phyloP scores from a whole-genome alignment of 1,284 basidiomycete species.

The Megacollybia platyphylla region DNA sequence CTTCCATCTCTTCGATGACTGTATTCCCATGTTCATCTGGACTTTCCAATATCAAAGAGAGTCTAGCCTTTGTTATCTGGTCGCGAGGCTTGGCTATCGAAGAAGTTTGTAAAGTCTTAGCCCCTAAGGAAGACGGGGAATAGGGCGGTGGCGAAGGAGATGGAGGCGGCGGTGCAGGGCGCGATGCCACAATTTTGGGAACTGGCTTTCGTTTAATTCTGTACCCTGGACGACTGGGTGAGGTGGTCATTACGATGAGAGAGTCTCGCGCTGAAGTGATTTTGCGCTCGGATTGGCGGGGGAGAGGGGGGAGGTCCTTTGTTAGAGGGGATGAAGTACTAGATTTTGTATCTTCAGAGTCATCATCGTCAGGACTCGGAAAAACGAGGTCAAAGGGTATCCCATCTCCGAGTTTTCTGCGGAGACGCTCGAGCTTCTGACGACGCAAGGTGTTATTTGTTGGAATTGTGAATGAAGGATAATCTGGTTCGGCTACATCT shows the following conservation, averaged over 20 bases:
- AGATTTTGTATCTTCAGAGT: not conserved
- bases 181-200: conserved; percentile 4
- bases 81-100: not conserved
- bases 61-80: not conserved
- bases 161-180: not conserved
- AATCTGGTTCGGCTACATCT: conserved; percentile 10
- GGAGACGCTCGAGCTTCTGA: conserved; percentile 46
- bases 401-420: conserved; percentile 43
- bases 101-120: not conserved
- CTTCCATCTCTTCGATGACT: not conserved
- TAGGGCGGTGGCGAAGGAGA: not conserved
- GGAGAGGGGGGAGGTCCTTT: not conserved
- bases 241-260: conserved; percentile 3
- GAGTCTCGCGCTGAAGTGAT: conserved; percentile 6
- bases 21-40: conserved; percentile 4
- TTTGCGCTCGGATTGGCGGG: conserved; percentile 1
- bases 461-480: conserved; percentile 24
- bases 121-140: not conserved
- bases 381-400: conserved; percentile 49
- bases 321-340: not conserved
- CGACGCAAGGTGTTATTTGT: conserved; percentile 26
- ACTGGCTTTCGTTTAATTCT: conserved; percentile 9
- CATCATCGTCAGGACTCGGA: conserved; percentile 13
- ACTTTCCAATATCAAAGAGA: conserved; percentile 8
- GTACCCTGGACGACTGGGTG: conserved; percentile 3